Evolutionary conservation across 495 filamentous ascomycete species (phyloP).

Genomic region (Trichoderma orchidacearum): DNA sequence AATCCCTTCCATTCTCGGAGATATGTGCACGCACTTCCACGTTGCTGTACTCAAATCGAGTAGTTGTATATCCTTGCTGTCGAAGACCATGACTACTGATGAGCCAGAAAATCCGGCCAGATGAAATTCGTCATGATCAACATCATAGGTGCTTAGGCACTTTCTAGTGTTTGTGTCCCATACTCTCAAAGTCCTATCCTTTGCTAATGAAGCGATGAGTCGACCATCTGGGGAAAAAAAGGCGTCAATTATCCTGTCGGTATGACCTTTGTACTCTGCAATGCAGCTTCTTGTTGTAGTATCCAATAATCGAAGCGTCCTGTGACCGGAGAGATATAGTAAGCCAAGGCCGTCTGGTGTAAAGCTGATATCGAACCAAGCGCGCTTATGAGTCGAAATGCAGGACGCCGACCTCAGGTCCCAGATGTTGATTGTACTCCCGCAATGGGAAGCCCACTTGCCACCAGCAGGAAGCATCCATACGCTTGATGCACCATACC

Average conservation of each 20-base stretch:
- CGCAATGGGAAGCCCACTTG: not conserved
- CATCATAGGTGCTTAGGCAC: not conserved
- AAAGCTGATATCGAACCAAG: not conserved
- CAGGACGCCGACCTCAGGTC: not conserved
- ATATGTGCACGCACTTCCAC: too few species aligned
- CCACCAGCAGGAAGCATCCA: not conserved
- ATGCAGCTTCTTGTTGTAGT: not conserved
- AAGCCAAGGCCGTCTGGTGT: not conserved
- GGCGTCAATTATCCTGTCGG: not conserved
- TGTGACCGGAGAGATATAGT: not conserved
- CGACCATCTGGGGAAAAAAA: conserved; percentile 3
- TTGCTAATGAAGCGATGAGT: not conserved
- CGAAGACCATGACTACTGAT: not conserved
- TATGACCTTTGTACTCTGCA: conserved; percentile 3
- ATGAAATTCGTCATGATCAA: not conserved
- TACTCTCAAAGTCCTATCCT: not conserved
- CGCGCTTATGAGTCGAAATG: not conserved
- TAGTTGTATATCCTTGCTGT: not conserved
- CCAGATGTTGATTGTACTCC: not conserved
- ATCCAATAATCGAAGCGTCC: not conserved
- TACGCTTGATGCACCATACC: not conserved
- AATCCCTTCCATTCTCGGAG: too few species aligned
- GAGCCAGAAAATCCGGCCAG: not conserved
- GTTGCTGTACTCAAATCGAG: too few species aligned
- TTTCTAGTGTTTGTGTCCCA: not conserved